These are phyloP conservation scores for Pythium coloratum DNA, from an alignment of 352 stramenopile genomes.

Conservation along the genomic window DNA sequence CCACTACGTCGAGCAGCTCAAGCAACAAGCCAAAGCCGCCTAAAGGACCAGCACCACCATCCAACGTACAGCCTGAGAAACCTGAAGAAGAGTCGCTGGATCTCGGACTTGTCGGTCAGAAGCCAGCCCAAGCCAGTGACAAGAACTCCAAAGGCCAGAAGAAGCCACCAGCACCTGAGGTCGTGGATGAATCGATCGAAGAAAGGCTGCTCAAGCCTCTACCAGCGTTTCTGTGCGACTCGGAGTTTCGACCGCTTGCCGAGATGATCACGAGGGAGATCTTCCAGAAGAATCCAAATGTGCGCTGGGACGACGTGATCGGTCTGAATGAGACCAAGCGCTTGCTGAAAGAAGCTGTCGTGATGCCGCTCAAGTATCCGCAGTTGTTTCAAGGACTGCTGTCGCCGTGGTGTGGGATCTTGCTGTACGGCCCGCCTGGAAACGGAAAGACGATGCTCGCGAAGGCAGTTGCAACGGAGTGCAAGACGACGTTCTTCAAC, in stretches of 20 bases:
- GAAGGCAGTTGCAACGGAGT: slow-evolving; percentile 84
- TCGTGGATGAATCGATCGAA: slow-evolving; percentile 57
- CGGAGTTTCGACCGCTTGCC: slow-evolving; percentile 84
- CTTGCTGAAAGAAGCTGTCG: slow-evolving; percentile 93
- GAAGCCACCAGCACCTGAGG: slow-evolving; percentile 29
- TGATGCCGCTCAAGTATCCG: slow-evolving; percentile 95
- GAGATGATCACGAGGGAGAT: slow-evolving; percentile 92
- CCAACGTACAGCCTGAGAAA: slow-evolving; percentile 10
- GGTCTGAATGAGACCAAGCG: slow-evolving; percentile 91
- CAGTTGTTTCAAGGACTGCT: slow-evolving; percentile 94
- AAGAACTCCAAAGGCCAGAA: slow-evolving; percentile 25
- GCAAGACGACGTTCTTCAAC: slow-evolving; percentile 88
- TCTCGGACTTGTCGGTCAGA: slow-evolving; percentile 68
- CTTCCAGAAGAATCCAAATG: slow-evolving; percentile 89
- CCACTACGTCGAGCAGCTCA: slow-evolving; percentile 4
- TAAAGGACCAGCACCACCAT: slow-evolving; percentile 17
- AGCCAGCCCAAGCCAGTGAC: slow-evolving; percentile 44
- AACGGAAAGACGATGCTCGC: slow-evolving; percentile 91
- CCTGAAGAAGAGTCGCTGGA: slow-evolving; percentile 49
- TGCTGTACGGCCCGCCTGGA: slow-evolving; percentile 84
- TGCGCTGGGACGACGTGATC: slow-evolving; percentile 89
- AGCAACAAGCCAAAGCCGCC: background rate
- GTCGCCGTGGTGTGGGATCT: slow-evolving; percentile 88
- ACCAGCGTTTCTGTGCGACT: slow-evolving; percentile 82
- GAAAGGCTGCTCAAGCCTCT: slow-evolving; percentile 86